phyloP scores from a whole-genome alignment of 2,329 filamentous ascomycete species.

The Talaromyces sp. region DNA sequence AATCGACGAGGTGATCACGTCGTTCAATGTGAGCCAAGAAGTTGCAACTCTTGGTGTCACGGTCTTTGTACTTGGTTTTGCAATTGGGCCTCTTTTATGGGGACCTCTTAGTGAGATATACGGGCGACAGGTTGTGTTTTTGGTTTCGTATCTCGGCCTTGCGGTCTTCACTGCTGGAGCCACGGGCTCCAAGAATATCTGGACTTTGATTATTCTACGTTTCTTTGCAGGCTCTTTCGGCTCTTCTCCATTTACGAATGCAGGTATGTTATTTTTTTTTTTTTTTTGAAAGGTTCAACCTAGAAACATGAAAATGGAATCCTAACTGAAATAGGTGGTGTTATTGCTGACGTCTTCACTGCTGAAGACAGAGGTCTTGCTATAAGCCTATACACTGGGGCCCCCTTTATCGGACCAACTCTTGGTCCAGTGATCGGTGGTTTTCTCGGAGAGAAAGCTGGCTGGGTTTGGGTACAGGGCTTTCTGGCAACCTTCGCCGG shows the following conservation, averaged over 20 bases:
- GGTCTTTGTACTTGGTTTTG: slow-evolving; percentile 57
- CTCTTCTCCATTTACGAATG: slow-evolving; percentile 62
- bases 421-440: slow-evolving; percentile 46
- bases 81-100: slow-evolving; percentile 45
- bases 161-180: slow-evolving; percentile 14
- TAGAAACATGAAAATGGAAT: background rate
- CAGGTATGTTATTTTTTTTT: slow-evolving; percentile 20
- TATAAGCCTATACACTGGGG: slow-evolving; percentile 59
- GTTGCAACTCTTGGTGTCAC: slow-evolving; percentile 51
- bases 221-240: slow-evolving; percentile 61
- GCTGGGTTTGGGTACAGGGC: slow-evolving; percentile 41
- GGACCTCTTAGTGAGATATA: slow-evolving; percentile 33
- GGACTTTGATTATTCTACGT: slow-evolving; percentile 24
- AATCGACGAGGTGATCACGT: slow-evolving; percentile 25
- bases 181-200: background rate
- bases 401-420: slow-evolving; percentile 56
- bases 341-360: slow-evolving; percentile 59
- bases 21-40: slow-evolving; percentile 31
- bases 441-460: slow-evolving; percentile 38
- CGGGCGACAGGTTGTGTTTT: slow-evolving; percentile 29
- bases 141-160: slow-evolving; percentile 34
- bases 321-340: slow-evolving; percentile 47
- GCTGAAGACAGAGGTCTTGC: slow-evolving; percentile 54
- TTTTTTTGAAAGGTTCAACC: background rate
- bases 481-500: slow-evolving; percentile 47